Conservation (phyloP, 228 moss, liverwort and hornwort species). For the Sphagnum fallax region DNA sequence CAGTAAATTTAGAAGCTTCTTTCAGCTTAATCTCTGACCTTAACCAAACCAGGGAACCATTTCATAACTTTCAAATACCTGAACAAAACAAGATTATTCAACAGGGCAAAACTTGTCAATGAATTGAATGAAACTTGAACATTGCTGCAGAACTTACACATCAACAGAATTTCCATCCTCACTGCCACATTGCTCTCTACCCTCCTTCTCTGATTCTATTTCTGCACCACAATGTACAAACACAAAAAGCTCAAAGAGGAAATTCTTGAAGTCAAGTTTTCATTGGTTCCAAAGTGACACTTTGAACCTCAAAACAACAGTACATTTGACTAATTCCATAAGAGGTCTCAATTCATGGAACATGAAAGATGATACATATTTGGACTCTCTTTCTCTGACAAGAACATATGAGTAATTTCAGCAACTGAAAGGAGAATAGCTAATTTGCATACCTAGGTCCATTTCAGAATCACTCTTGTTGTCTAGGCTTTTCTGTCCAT, state of each 20-base stretch:
- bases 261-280: no score
- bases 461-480: constrained; percentile 27
- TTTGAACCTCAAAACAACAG: no score
- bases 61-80: neutral
- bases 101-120: neutral
- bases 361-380: no score
- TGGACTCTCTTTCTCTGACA: no score
- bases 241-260: neutral
- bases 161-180: neutral
- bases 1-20: neutral
- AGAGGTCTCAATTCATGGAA: no score
- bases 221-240: neutral
- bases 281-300: no score
- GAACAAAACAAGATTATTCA: neutral
- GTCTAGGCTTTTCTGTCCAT: neutral
- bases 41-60: no score
- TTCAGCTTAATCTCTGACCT: no score
- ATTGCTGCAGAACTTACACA: neutral
- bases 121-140: neutral
- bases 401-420: no score
- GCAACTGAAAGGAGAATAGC: no score
- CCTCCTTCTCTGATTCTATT: neutral
- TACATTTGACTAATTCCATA: no score
- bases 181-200: neutral
- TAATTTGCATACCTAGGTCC: neutral